phyloP scores from a whole-genome alignment of 495 filamentous ascomycete genomes.

The Penicillium pulvis region DNA sequence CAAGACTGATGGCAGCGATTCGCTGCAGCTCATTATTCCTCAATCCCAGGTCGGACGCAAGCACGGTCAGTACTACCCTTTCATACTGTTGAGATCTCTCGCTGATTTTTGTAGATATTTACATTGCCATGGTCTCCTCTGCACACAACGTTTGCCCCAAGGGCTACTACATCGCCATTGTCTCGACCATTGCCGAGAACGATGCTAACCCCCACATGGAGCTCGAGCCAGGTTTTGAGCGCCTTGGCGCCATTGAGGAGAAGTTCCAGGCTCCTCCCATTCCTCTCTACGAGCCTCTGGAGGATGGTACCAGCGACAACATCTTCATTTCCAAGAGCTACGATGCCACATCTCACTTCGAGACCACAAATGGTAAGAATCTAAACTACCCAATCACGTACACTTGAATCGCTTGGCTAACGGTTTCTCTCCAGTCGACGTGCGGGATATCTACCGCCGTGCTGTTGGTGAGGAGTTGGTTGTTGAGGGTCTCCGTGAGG shows the following conservation, averaged over 20 bases:
- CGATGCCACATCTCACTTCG: constrained; percentile 96
- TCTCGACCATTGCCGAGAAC: constrained; percentile 94
- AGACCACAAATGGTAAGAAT: constrained; percentile 73
- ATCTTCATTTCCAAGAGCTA: constrained; percentile 99
- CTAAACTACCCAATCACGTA: neutral
- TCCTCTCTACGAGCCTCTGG: constrained; percentile 89
- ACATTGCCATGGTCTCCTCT: constrained; percentile 93
- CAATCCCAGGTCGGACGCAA: constrained; percentile 94
- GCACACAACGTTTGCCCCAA: constrained; percentile 98
- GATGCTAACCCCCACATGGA: constrained; percentile 92
- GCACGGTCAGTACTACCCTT: constrained; percentile 65
- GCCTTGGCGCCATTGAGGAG: constrained; percentile 92
- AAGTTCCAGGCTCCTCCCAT: constrained; percentile 94
- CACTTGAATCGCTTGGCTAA: constrained; percentile 10
- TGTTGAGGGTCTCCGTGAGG: constrained; percentile 57
- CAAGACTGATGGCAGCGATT: constrained; percentile 85
- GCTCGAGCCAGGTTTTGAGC: constrained; percentile 89
- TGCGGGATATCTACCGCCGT: constrained; percentile 89
- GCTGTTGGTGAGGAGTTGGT: constrained; percentile 87
- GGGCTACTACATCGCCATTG: constrained; percentile 98
- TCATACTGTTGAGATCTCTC: neutral
- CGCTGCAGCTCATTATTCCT: constrained; percentile 94
- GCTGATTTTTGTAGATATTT: constrained; percentile 72
- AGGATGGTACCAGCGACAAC: constrained; percentile 82
- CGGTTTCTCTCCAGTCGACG: constrained; percentile 63